phyloP scores from a whole-genome alignment of 257 asterid genomes.

The Solanum piurae region DNA sequence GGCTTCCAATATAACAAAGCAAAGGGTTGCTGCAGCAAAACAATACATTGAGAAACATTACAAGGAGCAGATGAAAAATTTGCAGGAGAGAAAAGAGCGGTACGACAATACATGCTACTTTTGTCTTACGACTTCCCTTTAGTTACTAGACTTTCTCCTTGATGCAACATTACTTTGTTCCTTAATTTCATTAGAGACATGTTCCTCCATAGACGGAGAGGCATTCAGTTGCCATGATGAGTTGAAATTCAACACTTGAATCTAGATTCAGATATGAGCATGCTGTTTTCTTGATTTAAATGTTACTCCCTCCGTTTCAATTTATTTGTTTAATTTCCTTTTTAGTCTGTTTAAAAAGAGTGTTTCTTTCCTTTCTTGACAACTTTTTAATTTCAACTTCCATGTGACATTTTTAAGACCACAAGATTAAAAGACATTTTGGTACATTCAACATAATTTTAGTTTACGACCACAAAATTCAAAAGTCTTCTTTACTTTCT shows the following conservation, averaged over 20 bases:
- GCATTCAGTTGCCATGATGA: not conserved
- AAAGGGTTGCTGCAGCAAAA: slow-evolving; percentile 94
- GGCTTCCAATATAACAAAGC: slow-evolving; percentile 81
- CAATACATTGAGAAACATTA: slow-evolving; percentile 97
- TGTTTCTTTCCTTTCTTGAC: not conserved
- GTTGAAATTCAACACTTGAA: not conserved
- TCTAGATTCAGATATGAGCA: not conserved
- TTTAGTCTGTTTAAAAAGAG: not conserved
- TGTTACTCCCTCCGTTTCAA: not conserved
- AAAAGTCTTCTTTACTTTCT: not conserved
- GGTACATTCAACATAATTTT: not conserved
- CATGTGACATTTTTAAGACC: not conserved
- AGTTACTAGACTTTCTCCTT: not conserved
- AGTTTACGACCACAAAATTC: not conserved
- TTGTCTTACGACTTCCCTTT: not conserved
- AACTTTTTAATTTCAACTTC: not conserved
- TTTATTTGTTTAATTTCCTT: not conserved
- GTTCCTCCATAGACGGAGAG: not conserved
- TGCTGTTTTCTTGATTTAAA: not conserved
- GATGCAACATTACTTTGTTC: not conserved
- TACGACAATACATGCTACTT: slow-evolving; percentile 12
- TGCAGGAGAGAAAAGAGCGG: slow-evolving; percentile 96
- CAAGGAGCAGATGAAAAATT: slow-evolving; percentile 81
- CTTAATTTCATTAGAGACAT: not conserved
- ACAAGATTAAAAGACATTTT: not conserved